phyloP scores from a whole-genome alignment of 352 stramenopile genomes.

The Phytophthora cactorum region DNA sequence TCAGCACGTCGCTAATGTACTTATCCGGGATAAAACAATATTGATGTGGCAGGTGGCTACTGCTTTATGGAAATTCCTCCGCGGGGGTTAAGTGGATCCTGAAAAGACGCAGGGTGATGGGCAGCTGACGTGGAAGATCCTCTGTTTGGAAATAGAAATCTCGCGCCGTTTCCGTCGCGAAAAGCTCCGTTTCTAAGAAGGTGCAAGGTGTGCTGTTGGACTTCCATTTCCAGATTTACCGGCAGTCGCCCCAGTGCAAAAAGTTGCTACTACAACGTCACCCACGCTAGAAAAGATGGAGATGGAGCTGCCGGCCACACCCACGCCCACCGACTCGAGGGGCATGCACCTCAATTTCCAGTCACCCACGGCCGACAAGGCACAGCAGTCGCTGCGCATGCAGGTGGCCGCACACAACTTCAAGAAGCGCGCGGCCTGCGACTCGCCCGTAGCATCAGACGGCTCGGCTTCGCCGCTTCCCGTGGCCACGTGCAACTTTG shows the following conservation, averaged over 20 bases:
- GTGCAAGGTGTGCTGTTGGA: slow-evolving; percentile 15
- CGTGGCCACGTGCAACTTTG: slow-evolving; percentile 66
- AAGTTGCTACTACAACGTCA: background rate
- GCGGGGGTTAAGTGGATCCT: slow-evolving; percentile 7
- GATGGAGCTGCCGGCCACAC: slow-evolving; percentile 44
- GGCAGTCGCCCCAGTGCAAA: background rate
- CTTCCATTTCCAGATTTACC: slow-evolving; percentile 39
- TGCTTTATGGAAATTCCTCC: slow-evolving; percentile 4
- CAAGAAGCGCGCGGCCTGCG: slow-evolving; percentile 45
- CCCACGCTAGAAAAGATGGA: slow-evolving; percentile 25
- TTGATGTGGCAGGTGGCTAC: background rate
- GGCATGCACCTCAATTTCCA: slow-evolving; percentile 48
- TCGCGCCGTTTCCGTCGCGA: slow-evolving; percentile 33
- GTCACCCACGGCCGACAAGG: slow-evolving; percentile 51
- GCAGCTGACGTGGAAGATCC: slow-evolving; percentile 44
- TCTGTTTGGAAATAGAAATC: slow-evolving; percentile 32
- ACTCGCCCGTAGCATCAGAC: slow-evolving; percentile 29
- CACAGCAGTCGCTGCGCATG: slow-evolving; percentile 46
- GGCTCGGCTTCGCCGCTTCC: slow-evolving; percentile 27
- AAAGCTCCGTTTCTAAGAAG: slow-evolving; percentile 32
- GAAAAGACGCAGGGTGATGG: slow-evolving; percentile 38
- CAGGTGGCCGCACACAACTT: slow-evolving; percentile 41
- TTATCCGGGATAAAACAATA: too few species aligned
- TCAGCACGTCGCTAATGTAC: too few species aligned
- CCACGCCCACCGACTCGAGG: slow-evolving; percentile 34